A percentile compares a stretch with the other conserved stretches of the same genome.
These are phyloP conservation scores for Aciculosporium take DNA, from an alignment of 2,329 filamentous ascomycete species.

Conservation along the genomic window DNA sequence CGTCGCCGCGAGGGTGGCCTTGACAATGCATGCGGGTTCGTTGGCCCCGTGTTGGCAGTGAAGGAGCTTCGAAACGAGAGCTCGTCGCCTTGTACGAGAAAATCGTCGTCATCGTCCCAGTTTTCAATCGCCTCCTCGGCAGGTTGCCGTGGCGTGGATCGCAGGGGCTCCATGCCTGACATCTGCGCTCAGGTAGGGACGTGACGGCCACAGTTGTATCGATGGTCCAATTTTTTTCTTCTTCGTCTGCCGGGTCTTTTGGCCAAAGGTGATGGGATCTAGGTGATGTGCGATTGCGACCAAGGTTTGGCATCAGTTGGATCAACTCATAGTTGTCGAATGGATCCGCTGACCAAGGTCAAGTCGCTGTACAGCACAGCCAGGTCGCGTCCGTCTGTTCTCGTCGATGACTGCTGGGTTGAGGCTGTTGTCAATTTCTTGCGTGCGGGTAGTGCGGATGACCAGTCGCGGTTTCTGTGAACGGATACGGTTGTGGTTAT, in stretches of 20 bases:
- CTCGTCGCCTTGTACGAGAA: constrained; percentile 51
- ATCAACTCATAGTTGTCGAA: constrained; percentile 11
- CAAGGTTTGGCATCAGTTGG: constrained; percentile 8
- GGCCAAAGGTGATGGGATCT: not conserved
- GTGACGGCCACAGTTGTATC: constrained; percentile 1
- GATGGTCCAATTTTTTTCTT: not conserved
- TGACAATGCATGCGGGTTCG: constrained; percentile 5
- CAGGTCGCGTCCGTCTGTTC: not conserved
- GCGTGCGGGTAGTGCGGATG: not conserved
- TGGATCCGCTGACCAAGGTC: not conserved
- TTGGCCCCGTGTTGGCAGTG: constrained; percentile 18
- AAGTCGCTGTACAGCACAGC: not conserved
- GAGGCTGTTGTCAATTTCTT: not conserved
- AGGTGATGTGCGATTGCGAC: constrained; percentile 1
- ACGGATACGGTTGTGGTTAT: not conserved
- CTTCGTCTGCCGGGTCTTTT: not conserved
- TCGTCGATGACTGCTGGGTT: not conserved
- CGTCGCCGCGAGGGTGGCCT: constrained; percentile 35
- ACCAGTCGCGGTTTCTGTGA: not conserved
- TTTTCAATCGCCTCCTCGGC: constrained; percentile 53
- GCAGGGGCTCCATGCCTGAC: constrained; percentile 37
- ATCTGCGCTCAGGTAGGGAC: constrained; percentile 6
- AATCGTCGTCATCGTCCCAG: constrained; percentile 66
- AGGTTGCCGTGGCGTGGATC: constrained; percentile 37
- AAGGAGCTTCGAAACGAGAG: constrained; percentile 40